Conservation (phyloP, 148 eudicot species). For the Simmondsia chinensis region DNA sequence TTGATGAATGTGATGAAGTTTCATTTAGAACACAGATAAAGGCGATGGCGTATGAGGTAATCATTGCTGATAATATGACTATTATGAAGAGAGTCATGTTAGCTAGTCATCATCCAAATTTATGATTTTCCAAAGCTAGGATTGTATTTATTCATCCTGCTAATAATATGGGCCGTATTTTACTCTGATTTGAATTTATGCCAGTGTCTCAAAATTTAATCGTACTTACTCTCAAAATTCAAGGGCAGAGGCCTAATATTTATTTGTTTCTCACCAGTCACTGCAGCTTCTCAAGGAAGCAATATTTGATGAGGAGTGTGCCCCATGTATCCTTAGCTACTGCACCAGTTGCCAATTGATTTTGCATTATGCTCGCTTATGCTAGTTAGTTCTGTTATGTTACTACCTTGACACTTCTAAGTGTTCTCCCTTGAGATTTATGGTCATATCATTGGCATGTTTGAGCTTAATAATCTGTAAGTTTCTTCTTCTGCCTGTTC, state of each 20-base stretch:
- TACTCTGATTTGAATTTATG: no score
- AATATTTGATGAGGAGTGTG: slow-evolving; percentile 74
- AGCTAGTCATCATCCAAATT: no score
- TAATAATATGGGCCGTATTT: no score
- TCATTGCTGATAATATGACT: no score
- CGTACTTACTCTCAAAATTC: no score
- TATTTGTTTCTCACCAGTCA: slow-evolving; percentile 43
- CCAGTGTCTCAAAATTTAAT: no score
- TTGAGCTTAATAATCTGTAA: slow-evolving; percentile 98
- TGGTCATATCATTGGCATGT: slow-evolving; percentile 94
- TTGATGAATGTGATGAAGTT: slow-evolving; percentile 53
- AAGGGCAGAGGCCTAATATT: slow-evolving; percentile 6
- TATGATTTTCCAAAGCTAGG: no score
- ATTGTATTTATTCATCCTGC: no score
- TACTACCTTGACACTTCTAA: slow-evolving; percentile 44
- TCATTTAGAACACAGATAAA: slow-evolving; percentile 69
- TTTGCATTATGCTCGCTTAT: background rate
- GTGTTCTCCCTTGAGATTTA: slow-evolving; percentile 88
- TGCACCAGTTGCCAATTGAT: background rate
- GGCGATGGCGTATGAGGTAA: slow-evolving; percentile 72
- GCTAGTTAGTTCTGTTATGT: slow-evolving; percentile 1
- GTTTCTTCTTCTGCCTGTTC: slow-evolving; percentile 14
- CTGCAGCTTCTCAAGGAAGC: slow-evolving; percentile 80
- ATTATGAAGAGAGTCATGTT: no score
- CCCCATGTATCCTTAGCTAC: slow-evolving; percentile 71